These are phyloP conservation scores for Botrytis galanthina DNA, from an alignment of 2,329 filamentous ascomycete species.

Conservation along the genomic window DNA sequence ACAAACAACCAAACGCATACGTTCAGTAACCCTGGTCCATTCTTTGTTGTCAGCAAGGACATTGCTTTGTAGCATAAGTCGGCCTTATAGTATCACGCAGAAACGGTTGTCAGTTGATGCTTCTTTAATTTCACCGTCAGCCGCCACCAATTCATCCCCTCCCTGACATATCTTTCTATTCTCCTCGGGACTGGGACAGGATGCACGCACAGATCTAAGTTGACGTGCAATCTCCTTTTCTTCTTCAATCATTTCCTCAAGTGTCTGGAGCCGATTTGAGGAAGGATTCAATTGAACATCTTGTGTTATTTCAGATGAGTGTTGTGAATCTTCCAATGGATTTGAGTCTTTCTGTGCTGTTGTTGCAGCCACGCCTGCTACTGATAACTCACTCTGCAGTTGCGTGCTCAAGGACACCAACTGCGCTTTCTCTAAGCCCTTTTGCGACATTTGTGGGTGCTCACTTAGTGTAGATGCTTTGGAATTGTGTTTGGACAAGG, in stretches of 20 bases:
- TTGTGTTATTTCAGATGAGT: neutral
- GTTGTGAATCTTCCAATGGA: neutral
- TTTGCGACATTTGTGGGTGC: neutral
- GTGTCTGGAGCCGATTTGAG: neutral
- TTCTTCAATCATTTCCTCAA: conserved; percentile 6
- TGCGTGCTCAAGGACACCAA: neutral
- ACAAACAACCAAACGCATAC: neutral
- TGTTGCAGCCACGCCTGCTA: neutral
- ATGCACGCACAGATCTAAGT: neutral
- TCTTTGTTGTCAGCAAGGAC: neutral
- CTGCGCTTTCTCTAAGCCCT: neutral
- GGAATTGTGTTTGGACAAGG: neutral
- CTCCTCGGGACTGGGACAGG: neutral
- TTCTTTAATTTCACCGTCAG: neutral
- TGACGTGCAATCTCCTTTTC: neutral
- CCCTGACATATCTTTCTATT: neutral
- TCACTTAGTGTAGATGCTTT: neutral
- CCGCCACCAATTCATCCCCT: neutral
- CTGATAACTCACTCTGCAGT: neutral
- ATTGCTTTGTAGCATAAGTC: neutral
- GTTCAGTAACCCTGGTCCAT: neutral
- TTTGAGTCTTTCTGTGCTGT: neutral
- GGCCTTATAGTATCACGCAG: neutral
- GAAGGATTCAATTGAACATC: neutral
- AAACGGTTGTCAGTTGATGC: neutral